Evolutionary conservation across 257 asterid genomes (phyloP).

Genomic region (Fraxinus anomala): DNA sequence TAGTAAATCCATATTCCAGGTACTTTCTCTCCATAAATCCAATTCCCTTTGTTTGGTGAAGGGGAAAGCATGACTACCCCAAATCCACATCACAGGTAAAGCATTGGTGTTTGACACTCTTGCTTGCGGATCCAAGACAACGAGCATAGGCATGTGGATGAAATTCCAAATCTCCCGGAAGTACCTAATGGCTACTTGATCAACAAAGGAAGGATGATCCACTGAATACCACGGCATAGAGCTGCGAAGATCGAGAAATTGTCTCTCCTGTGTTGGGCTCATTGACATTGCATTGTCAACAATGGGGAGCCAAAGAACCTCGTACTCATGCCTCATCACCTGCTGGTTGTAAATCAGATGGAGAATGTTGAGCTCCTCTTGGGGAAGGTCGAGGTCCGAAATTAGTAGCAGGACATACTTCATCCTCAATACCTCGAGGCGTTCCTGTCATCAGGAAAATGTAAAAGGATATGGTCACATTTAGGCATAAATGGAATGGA

Average conservation of each 20-base stretch:
- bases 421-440: conserved; percentile 60
- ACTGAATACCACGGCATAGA: conserved; percentile 88
- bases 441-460: conserved; percentile 45
- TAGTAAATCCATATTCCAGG: conserved; percentile 67
- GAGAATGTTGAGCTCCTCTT: conserved; percentile 70
- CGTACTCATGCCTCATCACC: conserved; percentile 60
- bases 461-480: background rate
- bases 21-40: conserved; percentile 62
- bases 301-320: conserved; percentile 86
- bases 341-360: conserved; percentile 68
- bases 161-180: conserved; percentile 58
- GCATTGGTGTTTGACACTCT: conserved; percentile 67
- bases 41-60: conserved; percentile 62
- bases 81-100: conserved; percentile 89
- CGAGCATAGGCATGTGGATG: conserved; percentile 70
- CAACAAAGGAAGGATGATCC: conserved; percentile 65
- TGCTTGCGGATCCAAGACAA: conserved; percentile 83
- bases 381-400: conserved; percentile 66
- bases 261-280: conserved; percentile 27
- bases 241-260: conserved; percentile 47
- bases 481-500: background rate
- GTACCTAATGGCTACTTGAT: conserved; percentile 62
- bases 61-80: conserved; percentile 86
- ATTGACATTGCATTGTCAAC: conserved; percentile 37
- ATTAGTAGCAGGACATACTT: conserved; percentile 72